Evolutionary conservation across 192 early-diverging fungal species (phyloP).

Genomic region (Jimgerdemannia flammicorona): DNA sequence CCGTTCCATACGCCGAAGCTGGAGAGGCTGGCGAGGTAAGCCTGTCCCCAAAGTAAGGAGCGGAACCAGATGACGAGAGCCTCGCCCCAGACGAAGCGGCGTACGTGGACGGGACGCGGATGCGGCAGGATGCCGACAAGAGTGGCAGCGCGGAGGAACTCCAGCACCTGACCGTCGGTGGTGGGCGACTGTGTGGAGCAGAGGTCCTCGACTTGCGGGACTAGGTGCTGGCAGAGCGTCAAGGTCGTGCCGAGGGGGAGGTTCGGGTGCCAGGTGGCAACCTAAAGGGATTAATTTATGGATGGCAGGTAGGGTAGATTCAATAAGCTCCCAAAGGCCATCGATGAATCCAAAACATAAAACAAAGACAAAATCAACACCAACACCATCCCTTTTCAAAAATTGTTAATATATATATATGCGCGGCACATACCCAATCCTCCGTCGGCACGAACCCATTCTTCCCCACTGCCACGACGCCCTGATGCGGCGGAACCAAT

Average conservation of each 20-base stretch:
- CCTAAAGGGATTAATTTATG: slow-evolving; percentile 18
- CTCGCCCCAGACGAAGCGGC: slow-evolving; percentile 57
- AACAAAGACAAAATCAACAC: slow-evolving; percentile 27
- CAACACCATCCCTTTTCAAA: background rate
- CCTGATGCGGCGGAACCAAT: slow-evolving; percentile 3
- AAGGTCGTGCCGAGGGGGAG: slow-evolving; percentile 71
- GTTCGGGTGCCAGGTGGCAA: slow-evolving; percentile 59
- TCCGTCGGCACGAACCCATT: slow-evolving; percentile 65
- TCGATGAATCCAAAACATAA: slow-evolving; percentile 16
- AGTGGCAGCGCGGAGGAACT: slow-evolving; percentile 36
- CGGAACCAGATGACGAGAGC: slow-evolving; percentile 70
- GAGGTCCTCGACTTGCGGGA: slow-evolving; percentile 63
- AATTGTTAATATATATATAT: too few relatives aligned
- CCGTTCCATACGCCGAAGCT: slow-evolving; percentile 64
- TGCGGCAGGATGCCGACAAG: slow-evolving; percentile 42
- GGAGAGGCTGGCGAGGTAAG: slow-evolving; percentile 54
- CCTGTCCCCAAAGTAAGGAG: slow-evolving; percentile 66
- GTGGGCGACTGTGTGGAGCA: slow-evolving; percentile 55
- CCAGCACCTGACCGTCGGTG: slow-evolving; percentile 57
- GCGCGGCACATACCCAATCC: slow-evolving; percentile 55
- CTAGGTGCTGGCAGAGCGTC: slow-evolving; percentile 57
- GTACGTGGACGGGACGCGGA: slow-evolving; percentile 50
- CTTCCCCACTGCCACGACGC: slow-evolving; percentile 34
- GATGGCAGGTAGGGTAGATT: background rate
- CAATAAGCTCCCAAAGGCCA: background rate